Evolutionary conservation across 2,329 filamentous ascomycete species (phyloP), one percentile per base, ranked within the genome.

Genomic region (Aspergillus aculeatinus): DNA sequence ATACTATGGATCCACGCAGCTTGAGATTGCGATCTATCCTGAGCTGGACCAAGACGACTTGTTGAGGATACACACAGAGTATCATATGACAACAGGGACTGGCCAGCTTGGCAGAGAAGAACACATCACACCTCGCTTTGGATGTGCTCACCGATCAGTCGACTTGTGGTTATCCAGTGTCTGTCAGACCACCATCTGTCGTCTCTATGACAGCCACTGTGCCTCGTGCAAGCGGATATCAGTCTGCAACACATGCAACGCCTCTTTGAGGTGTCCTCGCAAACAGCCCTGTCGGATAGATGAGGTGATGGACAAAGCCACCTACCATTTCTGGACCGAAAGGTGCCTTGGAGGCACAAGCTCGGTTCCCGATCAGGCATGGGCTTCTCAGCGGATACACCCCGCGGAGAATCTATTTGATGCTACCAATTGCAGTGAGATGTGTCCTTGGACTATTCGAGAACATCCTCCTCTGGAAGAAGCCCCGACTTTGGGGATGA

Each of bases 111-210:
- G 73, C 9, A 76, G 75, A 62, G 72, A 76, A 60, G 71, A 74
- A 48, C 67, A 65, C 35, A 76, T 77, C 64, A 76, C 75, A 9
- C 70, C 75, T n/a, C 72, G 75, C 2, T 76, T 77, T 54, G 75
- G 74, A 48, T 77, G 75, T 52, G 74, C 75, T 21, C 75, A 77
- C 61, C 68, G 75, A 55, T 77, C 75, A 0, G 65, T 76, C 54
- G 75, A 77, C 60, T 61, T 77, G n/a, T 77, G 75, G 75, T 57
- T 77, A 16, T 73, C 74, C 6, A 74, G 74, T 52, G 73, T 76
- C 42, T 73, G 74, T 35, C 74, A 77, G 59, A 73, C 72, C 12
- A 71, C 70, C 1, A 67, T 75, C 59, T 77, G 75, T 50, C 72
- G 70, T 25, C 63, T 71, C 9, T 69, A 72, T 55, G 72, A 76